Evolutionary conservation across 1,284 basidiomycete genomes (phyloP).

Genomic region (Gymnopus androsaceus): DNA sequence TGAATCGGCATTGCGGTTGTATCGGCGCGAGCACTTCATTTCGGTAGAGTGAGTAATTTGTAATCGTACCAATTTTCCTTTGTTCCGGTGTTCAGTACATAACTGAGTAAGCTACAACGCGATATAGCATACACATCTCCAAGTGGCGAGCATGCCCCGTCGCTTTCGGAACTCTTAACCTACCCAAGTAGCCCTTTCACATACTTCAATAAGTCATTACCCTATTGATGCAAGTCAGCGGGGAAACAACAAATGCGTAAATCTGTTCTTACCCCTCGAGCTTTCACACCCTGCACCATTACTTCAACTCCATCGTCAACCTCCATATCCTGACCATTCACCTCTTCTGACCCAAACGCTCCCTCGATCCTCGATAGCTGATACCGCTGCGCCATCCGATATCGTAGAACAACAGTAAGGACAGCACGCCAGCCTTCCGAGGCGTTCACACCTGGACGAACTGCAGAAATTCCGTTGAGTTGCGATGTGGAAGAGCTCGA

Average conservation of each 20-base stretch:
- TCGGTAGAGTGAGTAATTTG: too few relatives aligned
- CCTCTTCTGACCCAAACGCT: slow-evolving; percentile 15
- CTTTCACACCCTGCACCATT: slow-evolving; percentile 75
- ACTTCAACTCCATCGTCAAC: slow-evolving; percentile 60
- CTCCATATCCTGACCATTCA: slow-evolving; percentile 34
- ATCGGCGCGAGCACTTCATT: too few relatives aligned
- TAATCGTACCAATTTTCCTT: too few relatives aligned
- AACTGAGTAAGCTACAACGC: too few relatives aligned
- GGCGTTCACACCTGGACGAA: slow-evolving; percentile 8
- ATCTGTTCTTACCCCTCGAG: slow-evolving; percentile 56
- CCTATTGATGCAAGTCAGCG: slow-evolving; percentile 44
- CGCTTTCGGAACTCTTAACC: background rate
- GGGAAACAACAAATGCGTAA: background rate
- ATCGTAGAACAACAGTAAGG: slow-evolving; percentile 62
- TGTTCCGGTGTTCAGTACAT: too few relatives aligned
- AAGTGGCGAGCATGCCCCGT: too few relatives aligned
- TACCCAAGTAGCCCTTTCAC: slow-evolving; percentile 47
- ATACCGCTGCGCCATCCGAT: slow-evolving; percentile 61
- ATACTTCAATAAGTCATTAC: slow-evolving; percentile 70
- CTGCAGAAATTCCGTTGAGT: slow-evolving; percentile 25
- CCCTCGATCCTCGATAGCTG: slow-evolving; percentile 38
- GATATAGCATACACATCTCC: too few relatives aligned
- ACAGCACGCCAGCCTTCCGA: slow-evolving; percentile 82
- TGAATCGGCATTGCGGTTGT: too few relatives aligned
- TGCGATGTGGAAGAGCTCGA: slow-evolving; percentile 36